These are phyloP conservation scores for Panicum miliaceum DNA, from an alignment of 176 grass and related monocot species.

Conservation along the genomic window DNA sequence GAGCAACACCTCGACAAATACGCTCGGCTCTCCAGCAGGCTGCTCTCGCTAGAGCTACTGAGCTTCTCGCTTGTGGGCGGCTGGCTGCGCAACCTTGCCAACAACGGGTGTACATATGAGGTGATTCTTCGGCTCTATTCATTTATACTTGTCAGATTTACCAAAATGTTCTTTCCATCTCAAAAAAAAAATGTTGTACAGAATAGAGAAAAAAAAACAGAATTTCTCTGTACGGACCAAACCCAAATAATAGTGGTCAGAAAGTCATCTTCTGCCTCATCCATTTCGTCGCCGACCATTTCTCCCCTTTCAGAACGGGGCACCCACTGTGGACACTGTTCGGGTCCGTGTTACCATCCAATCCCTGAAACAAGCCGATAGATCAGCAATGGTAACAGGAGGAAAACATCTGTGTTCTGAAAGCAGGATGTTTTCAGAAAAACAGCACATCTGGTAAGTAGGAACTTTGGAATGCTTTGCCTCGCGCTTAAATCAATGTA, in stretches of 20 bases:
- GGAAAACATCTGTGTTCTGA: background rate
- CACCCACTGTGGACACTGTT: conserved; percentile 88
- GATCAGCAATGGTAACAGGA: background rate
- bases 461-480: background rate
- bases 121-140: background rate
- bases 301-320: conserved; percentile 84
- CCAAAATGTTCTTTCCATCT: background rate
- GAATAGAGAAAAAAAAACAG: conserved; percentile 13
- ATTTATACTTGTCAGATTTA: conserved; percentile 2
- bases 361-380: conserved; percentile 50
- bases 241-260: conserved; percentile 34
- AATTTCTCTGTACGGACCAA: background rate
- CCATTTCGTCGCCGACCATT: conserved; percentile 99
- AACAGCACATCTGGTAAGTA: background rate
- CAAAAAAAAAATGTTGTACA: too few species aligned
- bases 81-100: too few species aligned
- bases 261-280: conserved; percentile 81
- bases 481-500: background rate
- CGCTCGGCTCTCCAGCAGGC: too few species aligned
- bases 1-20: too few species aligned
- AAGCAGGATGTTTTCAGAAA: background rate
- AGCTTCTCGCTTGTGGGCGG: too few species aligned
- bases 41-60: too few species aligned
- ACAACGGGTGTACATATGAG: background rate
- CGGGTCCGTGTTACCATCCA: conserved; percentile 69